Conservation (phyloP, 2,329 filamentous ascomycete species). For the Aspergillus sojae region DNA sequence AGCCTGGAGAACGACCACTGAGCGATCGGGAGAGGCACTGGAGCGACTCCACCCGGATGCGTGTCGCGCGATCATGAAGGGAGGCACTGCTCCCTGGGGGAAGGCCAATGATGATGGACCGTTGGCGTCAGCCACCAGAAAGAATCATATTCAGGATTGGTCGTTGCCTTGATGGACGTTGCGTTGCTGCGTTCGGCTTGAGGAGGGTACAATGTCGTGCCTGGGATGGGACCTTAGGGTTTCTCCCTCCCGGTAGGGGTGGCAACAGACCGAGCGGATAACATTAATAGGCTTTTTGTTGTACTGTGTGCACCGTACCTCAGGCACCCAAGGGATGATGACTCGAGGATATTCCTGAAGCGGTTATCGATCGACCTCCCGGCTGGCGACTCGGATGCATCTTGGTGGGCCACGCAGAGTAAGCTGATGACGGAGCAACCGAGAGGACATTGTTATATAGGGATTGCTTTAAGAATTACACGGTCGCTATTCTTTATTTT, state of each 20-base stretch:
- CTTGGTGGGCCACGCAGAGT: background rate
- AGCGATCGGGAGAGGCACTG: background rate
- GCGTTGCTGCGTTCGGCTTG: background rate
- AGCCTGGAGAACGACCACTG: background rate
- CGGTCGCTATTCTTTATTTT: background rate
- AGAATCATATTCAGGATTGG: background rate
- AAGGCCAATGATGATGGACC: background rate
- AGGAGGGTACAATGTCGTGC: too few species aligned
- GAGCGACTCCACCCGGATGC: background rate
- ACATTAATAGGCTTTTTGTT: background rate
- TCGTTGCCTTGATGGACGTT: background rate
- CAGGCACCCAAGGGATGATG: background rate
- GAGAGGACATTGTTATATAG: too few species aligned
- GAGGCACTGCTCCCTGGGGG: background rate
- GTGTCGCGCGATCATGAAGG: constrained; percentile 3
- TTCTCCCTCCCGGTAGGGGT: background rate
- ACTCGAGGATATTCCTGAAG: background rate
- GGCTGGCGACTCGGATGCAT: background rate
- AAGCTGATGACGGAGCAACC: background rate
- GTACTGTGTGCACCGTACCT: background rate
- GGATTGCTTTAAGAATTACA: background rate
- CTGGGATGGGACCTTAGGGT: too few species aligned
- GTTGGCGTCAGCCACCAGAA: background rate
- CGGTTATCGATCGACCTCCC: background rate
- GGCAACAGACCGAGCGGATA: background rate